Conservation (phyloP, 2,329 filamentous ascomycete genomes). For the Penicillium concentricum region DNA sequence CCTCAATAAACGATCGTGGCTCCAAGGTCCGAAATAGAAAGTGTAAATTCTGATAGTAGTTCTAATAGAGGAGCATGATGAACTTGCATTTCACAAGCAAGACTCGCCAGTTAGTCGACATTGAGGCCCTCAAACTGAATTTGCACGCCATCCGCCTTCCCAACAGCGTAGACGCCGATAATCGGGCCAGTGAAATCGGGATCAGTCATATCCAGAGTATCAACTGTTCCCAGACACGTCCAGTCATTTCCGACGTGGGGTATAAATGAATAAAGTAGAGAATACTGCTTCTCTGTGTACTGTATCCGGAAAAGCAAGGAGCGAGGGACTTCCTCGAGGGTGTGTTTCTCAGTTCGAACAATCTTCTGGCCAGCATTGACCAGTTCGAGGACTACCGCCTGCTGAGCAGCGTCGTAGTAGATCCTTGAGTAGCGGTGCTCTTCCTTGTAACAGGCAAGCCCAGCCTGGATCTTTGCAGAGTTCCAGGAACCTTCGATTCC, state of each 20-base stretch:
- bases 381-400: conserved; percentile 15
- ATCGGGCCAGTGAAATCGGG: conserved; percentile 37
- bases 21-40: too few relatives aligned
- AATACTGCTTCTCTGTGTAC: conserved; percentile 13
- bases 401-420: conserved; percentile 15
- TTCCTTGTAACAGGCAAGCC: conserved; percentile 24
- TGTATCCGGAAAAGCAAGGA: conserved; percentile 8
- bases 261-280: background rate
- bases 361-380: conserved; percentile 20
- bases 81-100: too few relatives aligned
- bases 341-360: conserved; percentile 6
- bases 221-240: conserved; percentile 16
- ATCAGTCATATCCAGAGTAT: conserved; percentile 31
- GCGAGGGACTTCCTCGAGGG: background rate
- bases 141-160: background rate
- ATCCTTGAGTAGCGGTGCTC: conserved; percentile 24
- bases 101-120: background rate
- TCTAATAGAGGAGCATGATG: too few relatives aligned
- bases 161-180: conserved; percentile 30
- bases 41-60: too few relatives aligned
- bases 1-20: too few relatives aligned
- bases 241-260: conserved; percentile 4
- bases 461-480: conserved; percentile 6
- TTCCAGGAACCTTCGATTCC: background rate
- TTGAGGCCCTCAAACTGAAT: background rate